Percentiles rank a stretch among this genome's conserved stretches.
Evolutionary conservation across 2,329 filamentous ascomycete species (phyloP).

Genomic region (Amauroascus verrucosus): DNA sequence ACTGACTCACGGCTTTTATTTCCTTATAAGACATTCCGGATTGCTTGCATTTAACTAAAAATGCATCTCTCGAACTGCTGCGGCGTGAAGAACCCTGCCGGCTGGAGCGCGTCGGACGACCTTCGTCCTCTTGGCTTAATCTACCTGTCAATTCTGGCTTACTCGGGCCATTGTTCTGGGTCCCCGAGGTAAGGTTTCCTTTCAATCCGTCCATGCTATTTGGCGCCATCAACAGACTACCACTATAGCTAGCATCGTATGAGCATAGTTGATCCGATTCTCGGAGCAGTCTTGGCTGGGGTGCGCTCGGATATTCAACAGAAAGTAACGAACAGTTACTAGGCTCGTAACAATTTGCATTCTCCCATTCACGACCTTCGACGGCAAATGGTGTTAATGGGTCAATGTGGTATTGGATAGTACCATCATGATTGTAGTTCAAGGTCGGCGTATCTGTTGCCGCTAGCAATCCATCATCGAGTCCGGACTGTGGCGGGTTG

Average conservation of each 20-base stretch:
- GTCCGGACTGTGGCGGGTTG: neutral
- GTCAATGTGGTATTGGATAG: neutral
- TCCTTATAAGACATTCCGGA: constrained; percentile 39
- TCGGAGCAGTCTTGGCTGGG: neutral
- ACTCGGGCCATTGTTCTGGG: neutral
- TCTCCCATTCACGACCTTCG: neutral
- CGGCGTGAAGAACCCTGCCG: constrained; percentile 9
- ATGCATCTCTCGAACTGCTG: constrained; percentile 27
- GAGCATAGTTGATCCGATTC: neutral
- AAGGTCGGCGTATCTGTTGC: neutral
- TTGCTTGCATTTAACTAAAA: constrained; percentile 34
- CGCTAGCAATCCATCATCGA: neutral
- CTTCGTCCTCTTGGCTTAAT: neutral
- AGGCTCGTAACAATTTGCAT: neutral
- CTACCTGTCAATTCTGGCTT: neutral
- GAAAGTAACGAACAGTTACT: neutral
- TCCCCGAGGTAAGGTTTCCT: neutral
- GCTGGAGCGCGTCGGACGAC: neutral
- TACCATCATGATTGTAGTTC: neutral
- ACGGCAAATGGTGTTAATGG: neutral
- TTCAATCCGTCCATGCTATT: neutral
- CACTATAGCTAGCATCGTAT: neutral
- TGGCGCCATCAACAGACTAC: neutral
- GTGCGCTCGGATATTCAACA: neutral
- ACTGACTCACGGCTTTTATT: constrained; percentile 36